Evolutionary conservation across 257 asterid species (phyloP).

Genomic region (Solanum pinnatisectum): DNA sequence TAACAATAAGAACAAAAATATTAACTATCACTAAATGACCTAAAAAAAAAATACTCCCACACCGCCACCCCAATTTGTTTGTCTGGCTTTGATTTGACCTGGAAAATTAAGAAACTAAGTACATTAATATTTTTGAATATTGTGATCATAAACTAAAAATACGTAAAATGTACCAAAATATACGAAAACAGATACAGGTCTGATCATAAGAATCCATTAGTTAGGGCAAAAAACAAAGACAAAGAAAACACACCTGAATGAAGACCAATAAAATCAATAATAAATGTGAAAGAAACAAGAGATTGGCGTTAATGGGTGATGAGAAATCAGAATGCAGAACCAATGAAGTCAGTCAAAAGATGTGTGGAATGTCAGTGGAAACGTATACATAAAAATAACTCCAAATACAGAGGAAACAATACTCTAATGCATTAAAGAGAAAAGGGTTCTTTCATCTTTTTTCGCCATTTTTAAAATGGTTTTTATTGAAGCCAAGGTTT

Average conservation of each 20-base stretch:
- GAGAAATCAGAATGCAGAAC: not conserved
- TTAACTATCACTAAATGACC: not conserved
- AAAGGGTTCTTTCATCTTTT: not conserved
- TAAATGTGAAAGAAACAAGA: not conserved
- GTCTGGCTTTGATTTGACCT: not conserved
- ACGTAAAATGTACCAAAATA: not conserved
- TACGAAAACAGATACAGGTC: not conserved
- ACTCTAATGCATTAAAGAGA: not conserved
- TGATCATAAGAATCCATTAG: not conserved
- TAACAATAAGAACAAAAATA: not conserved
- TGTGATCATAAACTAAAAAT: not conserved
- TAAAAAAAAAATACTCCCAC: not conserved
- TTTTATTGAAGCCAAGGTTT: not conserved
- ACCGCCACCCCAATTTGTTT: not conserved
- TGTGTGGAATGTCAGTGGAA: conserved; percentile 14
- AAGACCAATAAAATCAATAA: not conserved
- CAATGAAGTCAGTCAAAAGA: conserved; percentile 13
- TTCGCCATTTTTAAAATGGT: not conserved
- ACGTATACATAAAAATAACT: not conserved
- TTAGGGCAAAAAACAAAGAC: not conserved
- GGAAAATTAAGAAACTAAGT: not conserved
- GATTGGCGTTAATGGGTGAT: conserved; percentile 4
- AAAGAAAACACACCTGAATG: not conserved
- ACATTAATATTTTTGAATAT: too few relatives aligned
- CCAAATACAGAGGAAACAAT: not conserved